Evolutionary conservation across 2,329 filamentous ascomycete species (phyloP).

Genomic region (Colletotrichum sp.): DNA sequence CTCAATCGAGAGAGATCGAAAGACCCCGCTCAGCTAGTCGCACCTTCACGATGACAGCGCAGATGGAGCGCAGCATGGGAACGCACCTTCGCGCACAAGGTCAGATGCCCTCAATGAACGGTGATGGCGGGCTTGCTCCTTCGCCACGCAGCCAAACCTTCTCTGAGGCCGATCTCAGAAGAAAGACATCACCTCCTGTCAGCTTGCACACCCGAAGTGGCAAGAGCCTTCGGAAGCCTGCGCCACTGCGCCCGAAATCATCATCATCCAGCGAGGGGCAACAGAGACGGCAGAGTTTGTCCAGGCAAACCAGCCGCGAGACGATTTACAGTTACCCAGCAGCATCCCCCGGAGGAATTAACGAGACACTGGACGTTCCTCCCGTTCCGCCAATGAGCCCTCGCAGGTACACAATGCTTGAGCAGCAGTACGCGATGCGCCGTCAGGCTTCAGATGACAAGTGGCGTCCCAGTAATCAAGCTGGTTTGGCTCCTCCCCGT

Average conservation of each 20-base stretch:
- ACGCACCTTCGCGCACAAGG: conserved; percentile 12
- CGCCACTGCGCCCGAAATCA: conserved; percentile 39
- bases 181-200: conserved; percentile 43
- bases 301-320: conserved; percentile 24
- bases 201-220: conserved; percentile 47
- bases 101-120: not conserved
- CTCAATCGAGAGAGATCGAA: not conserved
- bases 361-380: conserved; percentile 21
- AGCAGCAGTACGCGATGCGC: conserved; percentile 13
- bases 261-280: conserved; percentile 30
- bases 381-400: conserved; percentile 29
- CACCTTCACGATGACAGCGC: conserved; percentile 35
- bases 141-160: conserved; percentile 25
- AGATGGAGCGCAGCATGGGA: conserved; percentile 29
- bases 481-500: not conserved
- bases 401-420: not conserved
- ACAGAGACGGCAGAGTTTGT: conserved; percentile 15
- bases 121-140: not conserved
- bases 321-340: conserved; percentile 23
- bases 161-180: conserved; percentile 29
- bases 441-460: not conserved
- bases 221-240: conserved; percentile 32
- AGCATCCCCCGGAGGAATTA: conserved; percentile 17
- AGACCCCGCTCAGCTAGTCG: conserved; percentile 18
- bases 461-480: not conserved